These are phyloP conservation scores for Ceratobasidium sp. DNA, from an alignment of 1,284 basidiomycete species.

Conservation along the genomic window DNA sequence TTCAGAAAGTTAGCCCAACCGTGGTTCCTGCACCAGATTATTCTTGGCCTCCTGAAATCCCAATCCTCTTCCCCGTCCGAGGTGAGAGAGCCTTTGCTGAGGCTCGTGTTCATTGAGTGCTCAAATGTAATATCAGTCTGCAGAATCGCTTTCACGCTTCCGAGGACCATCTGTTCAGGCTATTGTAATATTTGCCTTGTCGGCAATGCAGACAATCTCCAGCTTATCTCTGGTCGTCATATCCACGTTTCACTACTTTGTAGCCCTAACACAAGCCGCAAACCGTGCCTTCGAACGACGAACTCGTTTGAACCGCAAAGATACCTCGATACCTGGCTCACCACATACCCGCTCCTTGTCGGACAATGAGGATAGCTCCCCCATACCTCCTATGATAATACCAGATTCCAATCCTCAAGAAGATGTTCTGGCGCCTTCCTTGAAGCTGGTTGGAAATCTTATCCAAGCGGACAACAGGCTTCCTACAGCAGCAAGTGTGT, in stretches of 20 bases:
- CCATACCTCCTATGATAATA: conserved; percentile 36
- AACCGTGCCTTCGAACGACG: conserved; percentile 53
- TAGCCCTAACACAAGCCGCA: conserved; percentile 68
- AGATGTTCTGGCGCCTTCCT: conserved; percentile 38
- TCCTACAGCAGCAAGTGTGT: conserved; percentile 42
- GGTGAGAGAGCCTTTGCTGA: conserved; percentile 48
- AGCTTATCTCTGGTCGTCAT: conserved; percentile 69
- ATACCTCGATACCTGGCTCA: conserved; percentile 33
- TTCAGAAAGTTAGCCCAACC: conserved; percentile 75
- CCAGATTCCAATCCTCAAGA: conserved; percentile 3
- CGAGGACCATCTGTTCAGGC: conserved; percentile 60
- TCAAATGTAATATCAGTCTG: background rate
- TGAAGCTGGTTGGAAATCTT: conserved; percentile 59
- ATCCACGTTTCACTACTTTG: conserved; percentile 67
- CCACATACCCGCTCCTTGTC: conserved; percentile 37
- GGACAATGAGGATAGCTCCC: conserved; percentile 17
- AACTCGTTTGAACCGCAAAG: conserved; percentile 44
- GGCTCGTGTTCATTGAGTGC: conserved; percentile 33
- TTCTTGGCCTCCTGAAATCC: conserved; percentile 61
- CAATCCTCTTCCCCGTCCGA: conserved; percentile 51
- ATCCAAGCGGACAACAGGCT: conserved; percentile 52
- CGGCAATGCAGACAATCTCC: conserved; percentile 72
- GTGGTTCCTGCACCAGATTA: conserved; percentile 76
- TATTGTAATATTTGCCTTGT: conserved; percentile 69
- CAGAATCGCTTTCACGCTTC: background rate